phyloP scores from a whole-genome alignment of 2,329 filamentous ascomycete genomes.

The Ceratocystis destructans region DNA sequence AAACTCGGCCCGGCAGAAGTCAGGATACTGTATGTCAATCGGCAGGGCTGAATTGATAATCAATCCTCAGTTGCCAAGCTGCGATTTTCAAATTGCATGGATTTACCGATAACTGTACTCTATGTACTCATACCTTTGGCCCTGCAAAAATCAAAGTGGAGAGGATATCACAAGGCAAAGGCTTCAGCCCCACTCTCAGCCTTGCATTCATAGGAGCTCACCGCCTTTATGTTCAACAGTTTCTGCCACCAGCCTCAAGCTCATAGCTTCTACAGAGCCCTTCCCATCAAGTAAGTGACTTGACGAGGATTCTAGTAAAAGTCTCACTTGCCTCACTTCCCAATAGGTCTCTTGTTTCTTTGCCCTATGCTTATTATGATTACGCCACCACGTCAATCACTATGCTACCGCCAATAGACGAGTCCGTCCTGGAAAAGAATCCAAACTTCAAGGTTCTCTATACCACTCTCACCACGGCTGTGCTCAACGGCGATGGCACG shows the following conservation, averaged over 20 bases:
- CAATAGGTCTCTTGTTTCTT: neutral
- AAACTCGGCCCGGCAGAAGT: neutral
- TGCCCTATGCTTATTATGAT: neutral
- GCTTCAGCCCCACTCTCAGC: neutral
- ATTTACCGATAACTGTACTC: neutral
- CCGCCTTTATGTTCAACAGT: neutral
- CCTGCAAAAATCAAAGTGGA: neutral
- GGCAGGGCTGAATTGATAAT: neutral
- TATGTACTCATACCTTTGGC: slow-evolving; percentile 3
- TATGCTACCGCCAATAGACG: slow-evolving; percentile 48
- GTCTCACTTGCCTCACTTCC: no score
- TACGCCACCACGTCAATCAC: slow-evolving; percentile 13
- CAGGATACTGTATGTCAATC: neutral
- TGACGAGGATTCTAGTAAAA: no score
- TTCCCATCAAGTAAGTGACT: neutral
- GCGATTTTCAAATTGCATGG: neutral
- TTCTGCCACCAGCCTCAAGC: neutral
- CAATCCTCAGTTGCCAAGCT: neutral
- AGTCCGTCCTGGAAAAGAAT: slow-evolving; percentile 40
- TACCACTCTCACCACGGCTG: slow-evolving; percentile 36
- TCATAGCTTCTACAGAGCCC: neutral
- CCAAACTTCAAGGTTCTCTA: slow-evolving; percentile 48
- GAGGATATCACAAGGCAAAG: neutral
- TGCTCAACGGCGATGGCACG: slow-evolving; percentile 45
- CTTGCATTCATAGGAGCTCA: neutral